Evolutionary conservation across 106 monocot genomes (phyloP).

Genomic region (Apostasia shenzhenica): DNA sequence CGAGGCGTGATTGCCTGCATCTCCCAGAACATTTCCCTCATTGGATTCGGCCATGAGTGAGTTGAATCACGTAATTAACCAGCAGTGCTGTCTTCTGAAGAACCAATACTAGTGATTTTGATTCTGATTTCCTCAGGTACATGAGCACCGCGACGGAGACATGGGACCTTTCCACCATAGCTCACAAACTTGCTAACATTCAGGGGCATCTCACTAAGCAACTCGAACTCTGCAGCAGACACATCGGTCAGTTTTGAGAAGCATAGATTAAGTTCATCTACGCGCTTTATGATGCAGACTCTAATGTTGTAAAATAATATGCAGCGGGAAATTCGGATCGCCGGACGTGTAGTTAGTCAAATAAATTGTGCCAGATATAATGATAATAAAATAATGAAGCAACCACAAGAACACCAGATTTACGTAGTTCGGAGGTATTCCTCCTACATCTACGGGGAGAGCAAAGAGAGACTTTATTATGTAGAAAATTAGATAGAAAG

Average conservation of each 20-base stretch:
- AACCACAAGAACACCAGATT: no score
- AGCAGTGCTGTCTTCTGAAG: background rate
- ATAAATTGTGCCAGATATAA: no score
- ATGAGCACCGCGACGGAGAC: constrained; percentile 49
- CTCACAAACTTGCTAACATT: constrained; percentile 66
- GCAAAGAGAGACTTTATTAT: no score
- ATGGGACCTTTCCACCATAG: constrained; percentile 85
- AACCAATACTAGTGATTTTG: background rate
- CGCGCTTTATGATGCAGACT: no score
- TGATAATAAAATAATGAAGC: no score
- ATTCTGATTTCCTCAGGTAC: constrained; percentile 36
- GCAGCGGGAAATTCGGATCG: no score
- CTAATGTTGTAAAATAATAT: no score
- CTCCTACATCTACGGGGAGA: no score
- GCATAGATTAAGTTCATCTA: background rate
- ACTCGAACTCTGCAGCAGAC: constrained; percentile 28
- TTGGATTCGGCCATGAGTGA: constrained; percentile 68
- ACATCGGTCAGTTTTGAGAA: constrained; percentile 36
- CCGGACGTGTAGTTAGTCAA: no score
- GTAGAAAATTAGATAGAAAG: no score
- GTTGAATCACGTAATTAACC: constrained; percentile 7
- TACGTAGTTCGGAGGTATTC: no score
- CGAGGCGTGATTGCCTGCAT: constrained; percentile 48
- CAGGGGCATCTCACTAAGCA: constrained; percentile 60
- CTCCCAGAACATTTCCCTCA: constrained; percentile 49